phyloP scores from a whole-genome alignment of 768 basidiomycete genomes.

The Russula ochroleuca region DNA sequence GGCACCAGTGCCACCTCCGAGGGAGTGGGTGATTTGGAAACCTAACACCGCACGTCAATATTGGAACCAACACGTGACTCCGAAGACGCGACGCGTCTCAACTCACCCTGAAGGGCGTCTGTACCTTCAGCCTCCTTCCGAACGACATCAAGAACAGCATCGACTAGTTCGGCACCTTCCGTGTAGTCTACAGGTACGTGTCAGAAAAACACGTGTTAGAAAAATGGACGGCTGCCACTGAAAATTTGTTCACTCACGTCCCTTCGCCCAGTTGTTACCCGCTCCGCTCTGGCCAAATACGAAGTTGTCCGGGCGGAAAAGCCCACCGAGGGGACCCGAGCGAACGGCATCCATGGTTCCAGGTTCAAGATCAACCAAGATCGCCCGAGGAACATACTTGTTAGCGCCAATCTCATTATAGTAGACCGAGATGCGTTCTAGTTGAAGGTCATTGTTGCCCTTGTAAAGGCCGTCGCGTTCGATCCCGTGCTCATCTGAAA shows the following conservation, averaged over 20 bases:
- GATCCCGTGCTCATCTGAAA: constrained; percentile 98
- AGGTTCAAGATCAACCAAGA: constrained; percentile 96
- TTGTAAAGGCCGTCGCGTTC: constrained; percentile 90
- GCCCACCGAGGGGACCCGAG: constrained; percentile 80
- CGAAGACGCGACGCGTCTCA: constrained; percentile 26
- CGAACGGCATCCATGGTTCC: constrained; percentile 94
- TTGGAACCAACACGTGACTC: constrained; percentile 20
- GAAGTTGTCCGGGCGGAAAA: constrained; percentile 98
- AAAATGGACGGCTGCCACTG: not conserved
- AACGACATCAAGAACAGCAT: constrained; percentile 95
- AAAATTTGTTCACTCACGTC: constrained; percentile 61
- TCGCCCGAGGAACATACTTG: constrained; percentile 98
- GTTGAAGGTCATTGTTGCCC: constrained; percentile 91
- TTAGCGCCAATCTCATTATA: constrained; percentile 93
- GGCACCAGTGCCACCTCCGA: constrained; percentile 98
- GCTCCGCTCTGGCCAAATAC: constrained; percentile 98
- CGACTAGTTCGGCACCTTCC: constrained; percentile 97
- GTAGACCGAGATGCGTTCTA: constrained; percentile 97
- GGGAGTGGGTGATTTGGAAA: constrained; percentile 98
- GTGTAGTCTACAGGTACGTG: constrained; percentile 63
- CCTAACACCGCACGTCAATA: constrained; percentile 44
- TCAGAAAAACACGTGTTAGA: constrained; percentile 13
- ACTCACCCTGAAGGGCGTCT: constrained; percentile 89
- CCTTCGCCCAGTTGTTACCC: constrained; percentile 99
- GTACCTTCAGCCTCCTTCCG: constrained; percentile 98